Evolutionary conservation across 2,329 filamentous ascomycete species (phyloP), one percentile per base, ranked within the genome.

Genomic region (Cryphonectria radicalis): DNA sequence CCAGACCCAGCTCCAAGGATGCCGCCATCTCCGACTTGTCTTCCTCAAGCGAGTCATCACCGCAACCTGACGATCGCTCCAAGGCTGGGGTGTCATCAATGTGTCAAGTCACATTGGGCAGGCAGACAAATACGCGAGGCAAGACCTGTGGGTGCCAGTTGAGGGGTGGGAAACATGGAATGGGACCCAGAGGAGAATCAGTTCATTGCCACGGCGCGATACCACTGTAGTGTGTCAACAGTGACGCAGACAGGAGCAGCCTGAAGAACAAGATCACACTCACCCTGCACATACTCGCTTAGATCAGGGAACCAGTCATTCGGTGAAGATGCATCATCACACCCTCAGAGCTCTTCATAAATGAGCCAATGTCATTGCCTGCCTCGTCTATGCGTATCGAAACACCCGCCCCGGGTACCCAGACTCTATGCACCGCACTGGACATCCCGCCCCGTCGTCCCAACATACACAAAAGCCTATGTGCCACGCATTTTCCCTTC

Each of bases 381-480:
- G 68, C 69, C 68, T 74, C 72, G 72, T 77, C 76, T 79, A 76
- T 78, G 72, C 73, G 67, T 77, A 75, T 75, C 70, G 71, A 74
- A 74, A 66, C 70, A 73, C 37, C 69, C 68, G 25, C 37, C 43
- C 62, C 53, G 42, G 35, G 25, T 42, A n/a, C 37, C 66, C 71
- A 72, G 32, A 62, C 66, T 74, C 59, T 69, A 69, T 73, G 22
- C 28, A 37, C 35, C 42, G 63, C 57, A 37, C 53, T 63, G 32
- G 63, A 60, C 63, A 53, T 46, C 69, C 42, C n/a, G n/a, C 28
- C 40, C 62, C 35, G 19, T 13, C 66, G 14, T 35, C 57, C 46
- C 42, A 35, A 66, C 73, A 74, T 72, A 68, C 63, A 66, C 66
- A 67, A 46, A 46, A 17, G 22, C 32, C 22, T 32, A 4, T 17